These are phyloP conservation scores for Musa acuminata DNA, from an alignment of 176 grass and related monocot species.

Conservation along the genomic window DNA sequence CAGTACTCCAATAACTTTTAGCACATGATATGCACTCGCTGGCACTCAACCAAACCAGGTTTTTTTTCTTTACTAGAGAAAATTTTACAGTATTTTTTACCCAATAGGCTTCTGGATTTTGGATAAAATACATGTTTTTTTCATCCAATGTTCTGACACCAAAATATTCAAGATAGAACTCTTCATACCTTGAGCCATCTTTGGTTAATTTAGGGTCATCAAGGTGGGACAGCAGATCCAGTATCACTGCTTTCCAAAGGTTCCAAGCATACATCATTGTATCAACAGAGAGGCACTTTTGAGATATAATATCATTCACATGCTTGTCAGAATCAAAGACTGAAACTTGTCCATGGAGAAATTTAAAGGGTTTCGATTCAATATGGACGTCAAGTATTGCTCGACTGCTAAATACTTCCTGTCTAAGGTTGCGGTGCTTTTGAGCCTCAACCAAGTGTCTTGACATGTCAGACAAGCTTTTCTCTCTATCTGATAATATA, in stretches of 20 bases:
- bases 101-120: slow-evolving; percentile 54
- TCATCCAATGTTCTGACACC: slow-evolving; percentile 41
- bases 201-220: not conserved
- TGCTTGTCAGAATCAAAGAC: slow-evolving; percentile 9
- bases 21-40: slow-evolving; percentile 30
- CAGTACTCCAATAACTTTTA: slow-evolving; percentile 36
- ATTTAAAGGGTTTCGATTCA: slow-evolving; percentile 12
- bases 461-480: slow-evolving; percentile 24
- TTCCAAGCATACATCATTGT: slow-evolving; percentile 47
- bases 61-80: slow-evolving; percentile 28
- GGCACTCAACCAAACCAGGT: slow-evolving; percentile 12
- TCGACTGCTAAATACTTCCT: slow-evolving; percentile 36
- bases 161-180: slow-evolving; percentile 58
- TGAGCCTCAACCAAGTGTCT: slow-evolving; percentile 28
- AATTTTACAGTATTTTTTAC: slow-evolving; percentile 19
- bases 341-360: slow-evolving; percentile 23
- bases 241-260: slow-evolving; percentile 33
- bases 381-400: slow-evolving; percentile 55
- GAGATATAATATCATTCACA: slow-evolving; percentile 26
- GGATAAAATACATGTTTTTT: slow-evolving; percentile 17
- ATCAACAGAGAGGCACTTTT: slow-evolving; percentile 26
- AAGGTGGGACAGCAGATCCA: slow-evolving; percentile 26
- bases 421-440: slow-evolving; percentile 30
- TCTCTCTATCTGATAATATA: slow-evolving; percentile 31
- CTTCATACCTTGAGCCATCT: slow-evolving; percentile 24